These are phyloP conservation scores for Dactylonectria macrodidyma DNA, from an alignment of 2,329 filamentous ascomycete genomes.

Conservation along the genomic window DNA sequence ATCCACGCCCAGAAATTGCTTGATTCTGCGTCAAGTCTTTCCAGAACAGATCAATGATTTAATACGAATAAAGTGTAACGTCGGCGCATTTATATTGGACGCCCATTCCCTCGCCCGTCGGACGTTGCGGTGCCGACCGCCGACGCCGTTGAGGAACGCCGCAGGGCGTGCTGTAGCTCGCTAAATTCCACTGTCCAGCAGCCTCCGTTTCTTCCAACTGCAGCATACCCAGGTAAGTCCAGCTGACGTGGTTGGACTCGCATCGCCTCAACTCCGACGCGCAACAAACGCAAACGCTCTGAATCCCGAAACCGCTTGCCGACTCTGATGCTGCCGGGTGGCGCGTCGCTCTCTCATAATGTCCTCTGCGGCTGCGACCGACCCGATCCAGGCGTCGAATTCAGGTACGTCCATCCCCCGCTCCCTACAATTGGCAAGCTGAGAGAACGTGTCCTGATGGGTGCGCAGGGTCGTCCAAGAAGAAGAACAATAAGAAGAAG, in stretches of 20 bases:
- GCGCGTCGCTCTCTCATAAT: conserved; percentile 50
- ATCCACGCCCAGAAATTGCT: not conserved
- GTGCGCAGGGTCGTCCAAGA: conserved; percentile 61
- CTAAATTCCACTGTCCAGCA: conserved; percentile 42
- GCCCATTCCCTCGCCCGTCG: not conserved
- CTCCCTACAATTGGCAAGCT: conserved; percentile 45
- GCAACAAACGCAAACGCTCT: conserved; percentile 34
- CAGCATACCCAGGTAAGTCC: conserved; percentile 1
- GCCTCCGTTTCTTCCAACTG: conserved; percentile 15
- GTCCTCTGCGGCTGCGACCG: conserved; percentile 57
- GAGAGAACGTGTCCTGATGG: conserved; percentile 52
- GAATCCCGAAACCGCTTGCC: conserved; percentile 33
- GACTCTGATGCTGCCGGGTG: conserved; percentile 44
- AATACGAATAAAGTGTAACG: not conserved
- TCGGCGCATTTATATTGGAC: not conserved
- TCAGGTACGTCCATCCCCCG: conserved; percentile 52
- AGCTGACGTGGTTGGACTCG: conserved; percentile 47
- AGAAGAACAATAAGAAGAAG: conserved; percentile 74
- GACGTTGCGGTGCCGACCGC: conserved; percentile 8
- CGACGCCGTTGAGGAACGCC: conserved; percentile 32
- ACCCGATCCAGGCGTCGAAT: conserved; percentile 54
- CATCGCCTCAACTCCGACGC: conserved; percentile 35
- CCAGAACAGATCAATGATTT: too few species aligned
- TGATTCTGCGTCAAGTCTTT: not conserved
- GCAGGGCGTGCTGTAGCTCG: conserved; percentile 35